Evolutionary conservation across 345 rosid species (phyloP), one percentile per base, ranked within the genome.

Genomic region (Rhizophora apiculata): DNA sequence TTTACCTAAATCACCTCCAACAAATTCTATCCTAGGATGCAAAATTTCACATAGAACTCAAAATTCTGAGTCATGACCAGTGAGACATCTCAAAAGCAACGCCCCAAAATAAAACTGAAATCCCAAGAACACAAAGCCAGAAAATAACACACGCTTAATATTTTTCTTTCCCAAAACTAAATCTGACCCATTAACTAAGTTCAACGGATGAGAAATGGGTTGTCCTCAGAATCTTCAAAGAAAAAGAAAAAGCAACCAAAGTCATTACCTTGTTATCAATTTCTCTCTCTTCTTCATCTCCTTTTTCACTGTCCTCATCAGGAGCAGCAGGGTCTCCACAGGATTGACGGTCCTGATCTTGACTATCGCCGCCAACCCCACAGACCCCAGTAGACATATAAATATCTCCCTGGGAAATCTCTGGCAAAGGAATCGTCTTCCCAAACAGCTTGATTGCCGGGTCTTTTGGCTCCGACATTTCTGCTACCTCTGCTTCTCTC

Each of bases 401-500:
- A 51, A 19, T 4, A 8, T 48, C 20, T 55, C 56, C 64, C 36
- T 36, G 69, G 67, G 73, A 80, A 52, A 79, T 73, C 74, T 86
- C 96, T 48, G 85, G 86, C 74, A 90, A 75, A 69, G 90, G 87
- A 80, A 93, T 93, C 79, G 88, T 90, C 82, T 83, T 84, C 54
- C 98, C 98, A 64, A 93, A 93, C 11, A 93, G 86, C 84, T 93
- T 93, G 81, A 93, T 87, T 72, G 92, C 88, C 86, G 91, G 90
- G 87, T 93, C 90, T 56, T 79, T 86, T 27, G 78, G 58, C 82
- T 85, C 96, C 83, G 87, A 74, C 98, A 93, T 93, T 83, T 68
- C 60, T 70, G 76, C 55, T 66, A 1, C 59, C 31, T 21, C 64
- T 21, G 63, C 64, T 43, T 8, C 3, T 30, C 0, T 31, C 27